Conservation (phyloP, 1,284 basidiomycete genomes). For the Ceratobasidium sp. region DNA sequence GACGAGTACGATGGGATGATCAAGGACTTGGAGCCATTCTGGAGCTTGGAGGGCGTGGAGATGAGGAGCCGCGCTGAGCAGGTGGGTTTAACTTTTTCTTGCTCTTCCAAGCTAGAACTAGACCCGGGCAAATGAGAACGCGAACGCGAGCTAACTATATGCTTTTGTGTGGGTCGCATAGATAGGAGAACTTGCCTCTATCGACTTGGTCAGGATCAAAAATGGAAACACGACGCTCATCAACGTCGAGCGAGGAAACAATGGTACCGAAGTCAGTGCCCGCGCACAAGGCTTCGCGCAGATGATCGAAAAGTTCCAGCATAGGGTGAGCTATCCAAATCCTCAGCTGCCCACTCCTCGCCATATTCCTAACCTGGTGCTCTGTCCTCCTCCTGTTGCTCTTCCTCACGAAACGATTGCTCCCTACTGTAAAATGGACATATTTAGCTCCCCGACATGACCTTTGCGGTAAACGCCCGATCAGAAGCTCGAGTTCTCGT, state of each 20-base stretch:
- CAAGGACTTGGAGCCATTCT: slow-evolving; percentile 84
- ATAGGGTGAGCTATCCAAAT: slow-evolving; percentile 60
- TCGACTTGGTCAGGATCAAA: slow-evolving; percentile 83
- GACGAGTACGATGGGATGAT: slow-evolving; percentile 92
- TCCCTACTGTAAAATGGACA: too few species aligned
- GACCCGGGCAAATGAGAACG: too few species aligned
- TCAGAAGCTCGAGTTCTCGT: slow-evolving; percentile 91
- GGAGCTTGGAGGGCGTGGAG: slow-evolving; percentile 75
- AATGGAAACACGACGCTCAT: slow-evolving; percentile 67
- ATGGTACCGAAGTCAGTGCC: slow-evolving; percentile 75
- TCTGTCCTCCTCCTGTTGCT: too few species aligned
- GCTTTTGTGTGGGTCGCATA: slow-evolving; percentile 49
- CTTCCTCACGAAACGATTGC: too few species aligned
- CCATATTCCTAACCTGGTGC: slow-evolving; percentile 21
- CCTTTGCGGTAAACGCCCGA: slow-evolving; percentile 90
- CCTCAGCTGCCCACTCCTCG: not conserved
- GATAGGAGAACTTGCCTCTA: slow-evolving; percentile 81
- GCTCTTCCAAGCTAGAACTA: slow-evolving; percentile 49
- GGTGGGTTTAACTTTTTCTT: slow-evolving; percentile 57
- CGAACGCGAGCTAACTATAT: too few species aligned
- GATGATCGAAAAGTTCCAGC: slow-evolving; percentile 78
- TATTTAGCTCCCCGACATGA: slow-evolving; percentile 84
- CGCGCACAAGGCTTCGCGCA: slow-evolving; percentile 78
- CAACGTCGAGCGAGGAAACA: slow-evolving; percentile 53
- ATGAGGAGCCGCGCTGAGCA: slow-evolving; percentile 75